Base-by-base conservation (phyloP, 306 rosid genomes). In the Amphicarpaea edgeworthii region DNA sequence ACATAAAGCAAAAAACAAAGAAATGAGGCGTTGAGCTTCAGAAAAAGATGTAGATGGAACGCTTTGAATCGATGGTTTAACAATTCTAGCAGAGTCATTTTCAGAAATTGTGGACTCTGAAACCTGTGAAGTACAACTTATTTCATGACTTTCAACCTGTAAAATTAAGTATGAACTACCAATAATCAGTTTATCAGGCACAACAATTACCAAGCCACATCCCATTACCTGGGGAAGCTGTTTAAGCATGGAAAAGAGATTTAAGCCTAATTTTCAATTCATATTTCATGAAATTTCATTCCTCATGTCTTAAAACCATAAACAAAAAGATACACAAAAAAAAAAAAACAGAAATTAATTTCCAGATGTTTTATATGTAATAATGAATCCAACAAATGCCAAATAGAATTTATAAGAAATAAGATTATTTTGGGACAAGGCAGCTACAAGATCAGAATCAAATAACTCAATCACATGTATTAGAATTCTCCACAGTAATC, bases 1-100 rank as follows among this genome's bases (percentile, higher is more conserved):
- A 73, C 97, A 95, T 68, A 95, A 77, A 77, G 99, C 97, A 80
- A 95, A 95, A 88, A 87, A 90, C 75, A 95, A 84, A 82, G 99
- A 92, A 69, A 89, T 85, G 53, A 85, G 86, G 78, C 96, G 87
- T 83, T 95, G 97, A 37, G 90, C 93, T 83, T 95, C 99, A 82
- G 89, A 64, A 68, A 90, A 77, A 23, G 93, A 86, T 81, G 85
- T 71, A 50, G 90, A 73, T 17, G 97, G 72, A 65, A 67, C 68
- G 78, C 79, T 76, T 42, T 47, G 87, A 54, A 32, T 59, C 14
- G 65, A 37, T 53, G 86, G 80, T 43, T 79, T 87, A 54, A 69
- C 85, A 79, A 77, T 61, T 72, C 51, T 73, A 32, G 74, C 8
- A 65, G 90, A 70, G 80, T 90, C 87, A 73, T 81, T 86, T 84